These are phyloP conservation scores for Elongisporangium undulatum DNA, from an alignment of 352 stramenopile species.

Conservation along the genomic window DNA sequence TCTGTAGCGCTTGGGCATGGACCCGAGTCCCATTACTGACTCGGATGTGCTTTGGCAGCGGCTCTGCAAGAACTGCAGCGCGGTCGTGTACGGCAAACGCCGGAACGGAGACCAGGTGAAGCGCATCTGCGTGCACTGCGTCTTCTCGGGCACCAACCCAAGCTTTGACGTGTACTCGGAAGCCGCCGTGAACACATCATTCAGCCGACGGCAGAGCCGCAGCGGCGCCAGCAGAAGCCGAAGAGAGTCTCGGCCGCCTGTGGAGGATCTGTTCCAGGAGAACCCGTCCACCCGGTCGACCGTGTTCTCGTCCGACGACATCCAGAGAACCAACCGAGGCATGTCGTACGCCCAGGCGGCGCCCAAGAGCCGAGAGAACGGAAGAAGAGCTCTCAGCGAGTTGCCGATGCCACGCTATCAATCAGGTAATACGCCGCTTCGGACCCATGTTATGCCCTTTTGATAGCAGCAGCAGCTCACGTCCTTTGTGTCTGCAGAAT, in stretches of 20 bases:
- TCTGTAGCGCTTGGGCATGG: background rate
- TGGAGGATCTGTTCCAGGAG: background rate
- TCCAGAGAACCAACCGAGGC: background rate
- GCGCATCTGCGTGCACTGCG: conserved; percentile 62
- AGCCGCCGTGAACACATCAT: background rate
- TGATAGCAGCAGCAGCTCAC: background rate
- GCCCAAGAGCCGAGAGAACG: conserved; percentile 6
- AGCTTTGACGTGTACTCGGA: conserved; percentile 17
- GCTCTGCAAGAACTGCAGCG: conserved; percentile 58
- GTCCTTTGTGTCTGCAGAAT: background rate
- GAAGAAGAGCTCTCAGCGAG: background rate
- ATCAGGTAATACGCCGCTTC: background rate
- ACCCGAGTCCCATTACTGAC: background rate
- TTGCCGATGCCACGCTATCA: background rate
- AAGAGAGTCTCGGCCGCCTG: background rate
- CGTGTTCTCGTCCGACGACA: background rate
- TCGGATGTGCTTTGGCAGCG: conserved; percentile 10
- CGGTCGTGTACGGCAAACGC: conserved; percentile 57
- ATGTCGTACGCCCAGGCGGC: background rate
- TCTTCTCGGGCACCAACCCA: conserved; percentile 13
- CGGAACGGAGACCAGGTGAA: conserved; percentile 35
- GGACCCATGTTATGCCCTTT: too few species aligned
- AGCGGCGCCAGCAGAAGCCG: background rate
- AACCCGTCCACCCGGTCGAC: background rate
- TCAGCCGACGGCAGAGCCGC: background rate